A percentile compares a stretch with the other conserved stretches of the same genome.
Conservation (phyloP, 495 filamentous ascomycete species). For the Trichoderma erinaceum region DNA sequence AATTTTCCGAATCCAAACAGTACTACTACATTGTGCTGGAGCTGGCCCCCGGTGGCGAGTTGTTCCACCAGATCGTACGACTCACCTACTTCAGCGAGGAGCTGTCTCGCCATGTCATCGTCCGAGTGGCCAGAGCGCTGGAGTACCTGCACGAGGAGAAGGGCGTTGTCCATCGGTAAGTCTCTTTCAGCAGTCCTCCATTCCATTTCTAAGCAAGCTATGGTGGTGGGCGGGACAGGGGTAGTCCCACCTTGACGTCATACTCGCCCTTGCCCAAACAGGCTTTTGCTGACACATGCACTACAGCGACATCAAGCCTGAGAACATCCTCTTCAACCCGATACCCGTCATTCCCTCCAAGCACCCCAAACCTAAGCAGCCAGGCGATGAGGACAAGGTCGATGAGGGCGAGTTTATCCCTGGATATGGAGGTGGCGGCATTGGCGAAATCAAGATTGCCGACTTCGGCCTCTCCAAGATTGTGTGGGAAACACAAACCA, state of each 20-base stretch:
- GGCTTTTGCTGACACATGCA: conserved; percentile 16
- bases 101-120: conserved; percentile 86
- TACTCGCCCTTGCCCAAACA: conserved; percentile 4
- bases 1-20: conserved; percentile 88
- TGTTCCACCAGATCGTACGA: conserved; percentile 97
- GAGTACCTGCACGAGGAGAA: conserved; percentile 92
- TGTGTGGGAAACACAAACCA: conserved; percentile 97
- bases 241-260: conserved; percentile 18
- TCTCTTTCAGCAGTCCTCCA: conserved; percentile 6
- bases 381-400: conserved; percentile 93
- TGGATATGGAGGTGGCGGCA: conserved; percentile 83
- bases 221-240: background rate
- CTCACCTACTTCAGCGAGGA: conserved; percentile 98
- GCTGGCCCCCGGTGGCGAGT: conserved; percentile 88
- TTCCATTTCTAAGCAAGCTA: background rate
- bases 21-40: conserved; percentile 98
- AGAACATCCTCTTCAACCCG: conserved; percentile 92
- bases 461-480: conserved; percentile 97
- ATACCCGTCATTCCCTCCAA: conserved; percentile 74
- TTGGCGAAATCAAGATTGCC: conserved; percentile 92
- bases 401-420: conserved; percentile 92
- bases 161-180: conserved; percentile 94
- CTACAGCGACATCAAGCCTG: conserved; percentile 91
- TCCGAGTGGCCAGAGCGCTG: conserved; percentile 86
- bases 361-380: conserved; percentile 64